Evolutionary conservation across 305 asterid species (phyloP), one percentile per base, ranked within the genome.

Genomic region (Fraxinus paxiana): DNA sequence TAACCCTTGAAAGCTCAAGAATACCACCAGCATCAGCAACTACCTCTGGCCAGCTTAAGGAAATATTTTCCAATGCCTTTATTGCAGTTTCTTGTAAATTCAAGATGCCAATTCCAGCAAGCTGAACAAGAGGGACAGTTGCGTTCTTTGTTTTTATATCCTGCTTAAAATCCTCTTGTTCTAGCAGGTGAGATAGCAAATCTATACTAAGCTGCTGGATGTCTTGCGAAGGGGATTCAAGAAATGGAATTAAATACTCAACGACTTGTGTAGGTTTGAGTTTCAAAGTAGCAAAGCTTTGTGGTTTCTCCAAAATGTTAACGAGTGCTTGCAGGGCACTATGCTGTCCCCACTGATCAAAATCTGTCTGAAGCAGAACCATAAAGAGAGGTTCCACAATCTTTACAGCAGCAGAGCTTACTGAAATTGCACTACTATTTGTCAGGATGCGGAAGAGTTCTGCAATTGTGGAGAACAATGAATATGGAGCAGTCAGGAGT

Each of bases 381-480:
- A 48, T 70, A 86, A 94, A 92, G 71, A 94, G 91, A 77, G 98
- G 98, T 79, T 94, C 97, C 12, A 94, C 91, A 80, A 93, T 87
- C 82, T 86, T 91, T 26, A 87, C 91, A 34, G 93, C 96, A 78
- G 83, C 81, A 28, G 94, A 73, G 85, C 90, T 88, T 89, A 86
- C 93, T 0, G 98, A 91, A 83, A 94, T 90, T 67, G 82, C 94
- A 76, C 93, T 92, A 77, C 97, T 93, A 81, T 94, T 94, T 35
- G 98, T 94, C 91, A 94, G 83, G 86, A 94, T 88, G 82, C 97
- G 96, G 88, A 94, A 93, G 79, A 94, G 93, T 86, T 93, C 98
- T 41, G 95, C 95, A 83, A 94, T 91, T 75, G 90, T 70, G 74
- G 92, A 90, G 83, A 97, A 92, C 80, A 88, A 77, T 51, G 98